Evolutionary conservation across 495 filamentous ascomycete species (phyloP).

Genomic region (Usnea hakonensis): DNA sequence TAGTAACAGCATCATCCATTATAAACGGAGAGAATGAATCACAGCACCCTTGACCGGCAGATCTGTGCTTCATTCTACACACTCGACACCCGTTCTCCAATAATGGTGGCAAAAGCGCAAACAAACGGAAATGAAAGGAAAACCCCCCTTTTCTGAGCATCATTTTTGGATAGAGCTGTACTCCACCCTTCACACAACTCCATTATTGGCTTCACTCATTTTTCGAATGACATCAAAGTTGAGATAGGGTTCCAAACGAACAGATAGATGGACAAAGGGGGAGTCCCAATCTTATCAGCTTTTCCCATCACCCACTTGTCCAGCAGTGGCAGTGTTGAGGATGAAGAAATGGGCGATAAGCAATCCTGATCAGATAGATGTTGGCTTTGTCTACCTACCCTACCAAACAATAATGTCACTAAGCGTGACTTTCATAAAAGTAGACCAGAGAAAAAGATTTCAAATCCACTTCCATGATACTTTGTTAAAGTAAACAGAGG

Average conservation of each 20-base stretch:
- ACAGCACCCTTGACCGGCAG: too few relatives aligned
- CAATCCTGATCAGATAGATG: not conserved
- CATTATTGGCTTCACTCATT: too few relatives aligned
- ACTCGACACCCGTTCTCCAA: too few relatives aligned
- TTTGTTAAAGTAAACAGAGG: not conserved
- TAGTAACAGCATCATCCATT: not conserved
- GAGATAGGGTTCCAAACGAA: not conserved
- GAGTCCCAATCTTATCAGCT: not conserved
- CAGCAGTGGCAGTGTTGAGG: not conserved
- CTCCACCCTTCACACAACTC: too few relatives aligned
- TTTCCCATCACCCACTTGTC: not conserved
- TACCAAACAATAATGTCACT: not conserved
- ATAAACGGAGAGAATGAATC: not conserved
- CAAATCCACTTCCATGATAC: not conserved
- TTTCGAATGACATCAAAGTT: not conserved
- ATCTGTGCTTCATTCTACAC: too few relatives aligned
- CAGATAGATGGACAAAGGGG: not conserved
- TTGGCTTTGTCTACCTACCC: not conserved
- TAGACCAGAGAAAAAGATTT: not conserved
- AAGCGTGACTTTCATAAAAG: not conserved
- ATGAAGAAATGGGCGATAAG: not conserved
- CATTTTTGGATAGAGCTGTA: not conserved
- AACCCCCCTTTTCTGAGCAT: not conserved
- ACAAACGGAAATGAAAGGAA: not conserved
- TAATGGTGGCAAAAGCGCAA: not conserved